Evolutionary conservation across 305 asterid species (phyloP), one percentile per base, ranked within the genome.

Genomic region (Fraxinus baroniana): DNA sequence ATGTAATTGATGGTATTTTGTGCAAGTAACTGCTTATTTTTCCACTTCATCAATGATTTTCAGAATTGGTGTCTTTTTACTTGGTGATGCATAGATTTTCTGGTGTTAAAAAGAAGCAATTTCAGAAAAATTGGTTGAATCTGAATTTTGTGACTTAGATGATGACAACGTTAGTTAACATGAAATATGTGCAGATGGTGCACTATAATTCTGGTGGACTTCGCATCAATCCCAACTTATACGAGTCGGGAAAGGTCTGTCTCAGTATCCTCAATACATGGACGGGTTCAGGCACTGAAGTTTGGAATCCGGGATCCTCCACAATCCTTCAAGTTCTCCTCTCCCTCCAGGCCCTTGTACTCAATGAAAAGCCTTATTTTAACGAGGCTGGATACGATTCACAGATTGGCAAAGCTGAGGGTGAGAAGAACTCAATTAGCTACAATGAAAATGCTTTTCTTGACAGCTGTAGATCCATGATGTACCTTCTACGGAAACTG

Each of bases 341-440:
- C 79, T 96, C 98, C 22, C 94, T 96, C 52, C 99, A 96, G 83
- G 97, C 97, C 77, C 98, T 96, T 28, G 98, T 96, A 72, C 98
- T 94, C 80, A 96, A 96, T 39, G 98, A 90, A 73, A 93, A 88
- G 86, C 98, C 99, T 39, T 96, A 93, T 68, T 96, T 92, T 72
- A 96, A 96, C 3, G 99, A 95, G 89, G 98, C 98, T 64, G 98
- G 99, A 32, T 95, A 93, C 41, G 98, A 93, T 81, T 10, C 91
- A 0, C 98, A 92, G 88, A 80, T 94, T 8, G 99, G 98, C 10
- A 90, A 89, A 87, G 92, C 91, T 0, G 98, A 93, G 87, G 99
- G 98, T 4, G 97, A 93, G 86, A 93, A 93, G 87, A 95, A 94
- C 86, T 94, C 99, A 0, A 82, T 87, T 26, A 87, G 90, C 90